Evolutionary conservation across 2,329 filamentous ascomycete species (phyloP).

Genomic region (Sporothrix humicola): DNA sequence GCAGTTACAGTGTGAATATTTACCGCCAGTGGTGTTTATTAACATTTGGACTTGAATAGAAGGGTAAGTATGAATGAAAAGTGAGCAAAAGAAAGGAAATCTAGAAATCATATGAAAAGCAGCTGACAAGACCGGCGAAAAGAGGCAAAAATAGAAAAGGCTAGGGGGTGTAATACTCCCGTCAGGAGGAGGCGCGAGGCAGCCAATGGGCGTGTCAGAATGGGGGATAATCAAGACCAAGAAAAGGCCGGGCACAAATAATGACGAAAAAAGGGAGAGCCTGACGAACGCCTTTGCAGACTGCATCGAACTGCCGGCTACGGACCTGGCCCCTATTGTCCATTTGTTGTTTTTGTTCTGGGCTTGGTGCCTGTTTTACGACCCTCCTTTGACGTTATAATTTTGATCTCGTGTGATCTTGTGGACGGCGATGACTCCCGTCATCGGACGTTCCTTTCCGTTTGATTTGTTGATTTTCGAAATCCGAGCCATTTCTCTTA

Average conservation of each 20-base stretch:
- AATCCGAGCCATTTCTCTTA: too few species aligned
- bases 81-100: not conserved
- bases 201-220: not conserved
- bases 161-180: not conserved
- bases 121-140: not conserved
- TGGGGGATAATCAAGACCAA: not conserved
- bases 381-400: not conserved
- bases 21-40: not conserved
- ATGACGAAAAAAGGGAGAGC: not conserved
- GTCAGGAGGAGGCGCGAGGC: slow-evolving; percentile 2
- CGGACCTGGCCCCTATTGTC: not conserved
- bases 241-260: not conserved
- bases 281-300: not conserved
- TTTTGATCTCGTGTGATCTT: not conserved
- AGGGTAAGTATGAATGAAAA: not conserved
- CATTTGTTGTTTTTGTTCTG: too few species aligned
- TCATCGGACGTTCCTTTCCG: not conserved
- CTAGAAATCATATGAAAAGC: not conserved
- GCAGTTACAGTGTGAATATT: not conserved
- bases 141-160: not conserved
- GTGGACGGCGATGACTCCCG: not conserved
- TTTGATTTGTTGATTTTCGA: slow-evolving; percentile 5
- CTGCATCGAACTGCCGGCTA: not conserved
- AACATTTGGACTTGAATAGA: not conserved
- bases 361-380: not conserved